Evolutionary conservation across 495 filamentous ascomycete genomes (phyloP).

Genomic region (Barbatosphaeria neglecta): DNA sequence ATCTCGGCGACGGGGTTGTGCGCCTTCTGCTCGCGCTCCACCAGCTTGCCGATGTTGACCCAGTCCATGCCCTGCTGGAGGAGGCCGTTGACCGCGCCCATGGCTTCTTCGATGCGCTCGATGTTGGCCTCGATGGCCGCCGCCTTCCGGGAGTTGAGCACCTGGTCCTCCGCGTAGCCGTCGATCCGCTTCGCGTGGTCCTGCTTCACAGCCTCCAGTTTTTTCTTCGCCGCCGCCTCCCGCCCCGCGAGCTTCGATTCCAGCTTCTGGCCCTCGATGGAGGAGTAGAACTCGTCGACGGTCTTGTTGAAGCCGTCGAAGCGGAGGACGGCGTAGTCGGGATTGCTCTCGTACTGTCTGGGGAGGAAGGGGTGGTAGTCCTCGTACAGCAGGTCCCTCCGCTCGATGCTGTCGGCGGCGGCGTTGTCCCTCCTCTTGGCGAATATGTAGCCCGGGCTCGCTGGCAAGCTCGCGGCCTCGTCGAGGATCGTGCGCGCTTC

Average conservation of each 20-base stretch:
- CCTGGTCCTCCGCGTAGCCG: slow-evolving; percentile 65
- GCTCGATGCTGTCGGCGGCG: slow-evolving; percentile 19
- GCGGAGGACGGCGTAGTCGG: slow-evolving; percentile 51
- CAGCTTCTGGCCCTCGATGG: slow-evolving; percentile 85
- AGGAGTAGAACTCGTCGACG: slow-evolving; percentile 94
- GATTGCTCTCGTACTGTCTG: slow-evolving; percentile 62
- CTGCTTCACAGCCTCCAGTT: slow-evolving; percentile 65
- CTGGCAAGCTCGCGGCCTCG: slow-evolving; percentile 44
- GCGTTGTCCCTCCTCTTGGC: slow-evolving; percentile 47
- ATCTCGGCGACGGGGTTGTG: slow-evolving; percentile 77
- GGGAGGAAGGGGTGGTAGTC: slow-evolving; percentile 94
- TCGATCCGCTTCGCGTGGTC: slow-evolving; percentile 79
- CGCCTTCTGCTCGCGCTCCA: slow-evolving; percentile 71
- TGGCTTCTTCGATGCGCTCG: slow-evolving; percentile 81
- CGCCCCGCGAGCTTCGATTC: slow-evolving; percentile 71
- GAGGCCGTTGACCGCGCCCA: slow-evolving; percentile 78
- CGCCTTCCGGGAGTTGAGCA: slow-evolving; percentile 78
- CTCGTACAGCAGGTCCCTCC: slow-evolving; percentile 59
- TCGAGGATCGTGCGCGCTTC: slow-evolving; percentile 55
- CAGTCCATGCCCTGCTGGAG: slow-evolving; percentile 94
- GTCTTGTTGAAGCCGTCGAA: slow-evolving; percentile 83
- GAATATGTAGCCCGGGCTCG: slow-evolving; percentile 74
- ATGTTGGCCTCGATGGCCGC: slow-evolving; percentile 80
- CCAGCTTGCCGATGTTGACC: slow-evolving; percentile 75
- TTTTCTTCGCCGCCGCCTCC: slow-evolving; percentile 68